Evolutionary conservation across 768 basidiomycete genomes (phyloP).

Genomic region (Calvatia gigantea): DNA sequence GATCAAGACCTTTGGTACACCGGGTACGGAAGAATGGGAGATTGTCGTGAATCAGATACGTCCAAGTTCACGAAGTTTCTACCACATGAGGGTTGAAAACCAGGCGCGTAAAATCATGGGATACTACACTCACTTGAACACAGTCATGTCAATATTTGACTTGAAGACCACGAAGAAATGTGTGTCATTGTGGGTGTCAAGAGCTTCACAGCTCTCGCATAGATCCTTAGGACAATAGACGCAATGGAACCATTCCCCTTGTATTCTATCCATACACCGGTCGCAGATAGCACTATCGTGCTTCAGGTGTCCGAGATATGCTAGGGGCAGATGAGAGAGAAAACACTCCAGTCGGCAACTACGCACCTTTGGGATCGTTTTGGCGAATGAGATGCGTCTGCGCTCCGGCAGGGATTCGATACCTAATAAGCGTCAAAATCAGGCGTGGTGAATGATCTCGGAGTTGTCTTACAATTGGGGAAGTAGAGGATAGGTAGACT

Average conservation of each 20-base stretch:
- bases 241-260: conserved; percentile 90
- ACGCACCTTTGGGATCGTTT: conserved; percentile 55
- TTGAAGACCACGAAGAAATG: conserved; percentile 92
- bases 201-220: conserved; percentile 77
- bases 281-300: conserved; percentile 81
- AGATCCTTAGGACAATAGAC: conserved; percentile 85
- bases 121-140: conserved; percentile 54
- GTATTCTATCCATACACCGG: conserved; percentile 75
- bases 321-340: conserved; percentile 28
- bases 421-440: conserved; percentile 39
- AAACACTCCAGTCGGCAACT: neutral
- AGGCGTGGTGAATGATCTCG: neutral
- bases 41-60: conserved; percentile 38
- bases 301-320: conserved; percentile 55
- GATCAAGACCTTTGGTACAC: conserved; percentile 41
- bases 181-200: conserved; percentile 78
- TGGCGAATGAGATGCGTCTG: conserved; percentile 31
- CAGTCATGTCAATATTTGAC: conserved; percentile 76
- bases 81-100: conserved; percentile 13
- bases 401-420: conserved; percentile 61
- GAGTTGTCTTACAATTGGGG: conserved; percentile 55
- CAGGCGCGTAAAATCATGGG: neutral
- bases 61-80: conserved; percentile 60
- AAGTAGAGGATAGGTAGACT: conserved; percentile 56
- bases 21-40: conserved; percentile 60